phyloP scores from a whole-genome alignment of 805 yeast genomes.

The Hyphopichia homilentoma region DNA sequence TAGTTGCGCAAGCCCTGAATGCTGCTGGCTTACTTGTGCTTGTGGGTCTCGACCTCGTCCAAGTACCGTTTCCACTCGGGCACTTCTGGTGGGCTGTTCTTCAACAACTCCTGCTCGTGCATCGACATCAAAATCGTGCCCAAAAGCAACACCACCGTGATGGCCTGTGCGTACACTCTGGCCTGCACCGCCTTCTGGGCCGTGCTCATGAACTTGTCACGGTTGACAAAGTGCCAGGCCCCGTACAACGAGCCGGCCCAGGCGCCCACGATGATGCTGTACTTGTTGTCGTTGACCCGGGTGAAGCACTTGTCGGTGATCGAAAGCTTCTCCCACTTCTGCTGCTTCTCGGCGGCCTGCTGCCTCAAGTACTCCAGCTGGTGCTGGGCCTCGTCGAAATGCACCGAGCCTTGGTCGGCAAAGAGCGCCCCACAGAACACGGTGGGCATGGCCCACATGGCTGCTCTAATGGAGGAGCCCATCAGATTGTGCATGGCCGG shows the following conservation, averaged over 20 bases:
- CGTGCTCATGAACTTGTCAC: constrained; percentile 65
- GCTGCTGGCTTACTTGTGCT: too few relatives aligned
- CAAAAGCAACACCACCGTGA: constrained; percentile 65
- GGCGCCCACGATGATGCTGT: constrained; percentile 61
- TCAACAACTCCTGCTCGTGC: constrained; percentile 54
- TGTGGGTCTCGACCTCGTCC: too few relatives aligned
- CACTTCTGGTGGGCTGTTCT: constrained; percentile 24
- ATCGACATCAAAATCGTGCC: constrained; percentile 63
- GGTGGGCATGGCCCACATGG: constrained; percentile 66
- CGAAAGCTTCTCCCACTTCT: constrained; percentile 51
- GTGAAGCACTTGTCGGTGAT: constrained; percentile 47
- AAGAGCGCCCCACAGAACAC: constrained; percentile 55
- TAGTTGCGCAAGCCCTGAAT: too few relatives aligned
- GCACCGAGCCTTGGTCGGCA: constrained; percentile 69
- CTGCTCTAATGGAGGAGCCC: constrained; percentile 47
- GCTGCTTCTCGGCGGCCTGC: constrained; percentile 42
- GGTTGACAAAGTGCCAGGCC: constrained; percentile 67
- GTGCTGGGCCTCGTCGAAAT: constrained; percentile 61
- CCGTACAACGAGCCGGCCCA: constrained; percentile 83
- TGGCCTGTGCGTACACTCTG: constrained; percentile 82
- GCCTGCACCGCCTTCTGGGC: constrained; percentile 81
- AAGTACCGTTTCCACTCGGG: constrained; percentile 31
- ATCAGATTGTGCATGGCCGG: constrained; percentile 46
- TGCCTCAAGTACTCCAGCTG: constrained; percentile 42
- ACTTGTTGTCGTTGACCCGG: constrained; percentile 52